Percentiles rank a stretch among this genome's conserved stretches.
These are phyloP conservation scores for Pyrus betulifolia DNA, from an alignment of 306 rosid genomes.

Conservation along the genomic window DNA sequence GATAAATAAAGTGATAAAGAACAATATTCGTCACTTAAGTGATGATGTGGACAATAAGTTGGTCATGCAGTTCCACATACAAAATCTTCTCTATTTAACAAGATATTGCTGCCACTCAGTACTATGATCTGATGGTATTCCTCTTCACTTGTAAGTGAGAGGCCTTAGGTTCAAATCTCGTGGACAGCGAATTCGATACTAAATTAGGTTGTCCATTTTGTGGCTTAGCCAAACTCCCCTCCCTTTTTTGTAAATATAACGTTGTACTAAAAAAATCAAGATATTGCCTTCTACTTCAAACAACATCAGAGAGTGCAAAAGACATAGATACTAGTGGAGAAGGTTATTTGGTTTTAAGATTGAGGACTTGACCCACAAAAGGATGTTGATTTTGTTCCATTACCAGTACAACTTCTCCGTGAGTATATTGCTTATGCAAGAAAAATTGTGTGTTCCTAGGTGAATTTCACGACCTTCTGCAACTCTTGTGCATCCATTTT, in stretches of 20 bases:
- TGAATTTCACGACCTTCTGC: slow-evolving; percentile 28
- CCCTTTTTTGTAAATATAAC: too few species aligned
- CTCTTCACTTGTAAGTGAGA: too few species aligned
- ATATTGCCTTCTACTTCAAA: slow-evolving; percentile 32
- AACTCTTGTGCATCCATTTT: slow-evolving; percentile 13
- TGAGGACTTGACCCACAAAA: slow-evolving; percentile 60
- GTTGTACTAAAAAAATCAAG: slow-evolving; percentile 1
- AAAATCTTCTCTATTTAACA: slow-evolving; percentile 14
- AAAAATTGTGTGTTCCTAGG: slow-evolving; percentile 76
- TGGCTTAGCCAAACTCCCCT: too few species aligned
- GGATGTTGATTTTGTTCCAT: slow-evolving; percentile 68
- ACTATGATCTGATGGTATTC: too few species aligned
- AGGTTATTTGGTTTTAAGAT: slow-evolving; percentile 61
- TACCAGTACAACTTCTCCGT: slow-evolving; percentile 86
- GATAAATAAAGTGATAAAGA: too few species aligned
- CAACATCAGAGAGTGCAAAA: slow-evolving; percentile 40
- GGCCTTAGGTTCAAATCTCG: too few species aligned
- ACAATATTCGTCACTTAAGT: too few species aligned
- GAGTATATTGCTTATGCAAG: slow-evolving; percentile 90
- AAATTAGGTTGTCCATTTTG: too few species aligned
- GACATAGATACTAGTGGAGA: slow-evolving; percentile 30
- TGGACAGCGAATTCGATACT: too few species aligned
- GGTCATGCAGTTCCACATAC: background rate
- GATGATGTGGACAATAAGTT: too few species aligned
- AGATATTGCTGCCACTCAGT: background rate